These are phyloP conservation scores for Botrytis paeoniae DNA, from an alignment of 2,329 filamentous ascomycete species.

Conservation along the genomic window DNA sequence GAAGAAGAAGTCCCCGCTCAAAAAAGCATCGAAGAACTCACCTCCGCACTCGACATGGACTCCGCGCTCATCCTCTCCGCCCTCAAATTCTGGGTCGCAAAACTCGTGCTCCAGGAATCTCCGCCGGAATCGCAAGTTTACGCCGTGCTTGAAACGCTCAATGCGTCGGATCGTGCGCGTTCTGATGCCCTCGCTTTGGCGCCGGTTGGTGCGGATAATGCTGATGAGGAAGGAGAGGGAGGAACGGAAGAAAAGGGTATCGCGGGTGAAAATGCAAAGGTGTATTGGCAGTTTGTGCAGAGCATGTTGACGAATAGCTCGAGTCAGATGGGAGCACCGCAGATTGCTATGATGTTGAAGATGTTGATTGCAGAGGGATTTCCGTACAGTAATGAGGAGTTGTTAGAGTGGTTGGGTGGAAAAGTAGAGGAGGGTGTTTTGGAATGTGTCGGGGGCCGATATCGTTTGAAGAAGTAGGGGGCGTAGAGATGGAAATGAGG, in stretches of 20 bases:
- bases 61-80: constrained; percentile 66
- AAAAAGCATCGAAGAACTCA: constrained; percentile 52
- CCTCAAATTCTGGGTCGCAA: constrained; percentile 68
- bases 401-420: constrained; percentile 73
- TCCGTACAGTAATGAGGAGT: constrained; percentile 83
- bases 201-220: constrained; percentile 25
- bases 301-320: constrained; percentile 94
- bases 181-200: constrained; percentile 34
- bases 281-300: constrained; percentile 90
- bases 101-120: constrained; percentile 60
- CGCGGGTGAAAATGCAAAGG: constrained; percentile 61
- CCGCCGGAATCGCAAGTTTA: constrained; percentile 50
- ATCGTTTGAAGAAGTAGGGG: constrained; percentile 59
- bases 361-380: constrained; percentile 88
- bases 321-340: constrained; percentile 70
- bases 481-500: not conserved
- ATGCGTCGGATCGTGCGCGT: constrained; percentile 40
- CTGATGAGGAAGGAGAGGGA: constrained; percentile 30
- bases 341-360: constrained; percentile 93
- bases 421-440: constrained; percentile 73
- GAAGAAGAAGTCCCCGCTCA: constrained; percentile 26
- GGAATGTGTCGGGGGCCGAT: constrained; percentile 68
- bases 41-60: constrained; percentile 63
- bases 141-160: constrained; percentile 64
- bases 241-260: constrained; percentile 49